phyloP scores from a whole-genome alignment of 2,329 filamentous ascomycete genomes.

The Geoglossum cookeanum region DNA sequence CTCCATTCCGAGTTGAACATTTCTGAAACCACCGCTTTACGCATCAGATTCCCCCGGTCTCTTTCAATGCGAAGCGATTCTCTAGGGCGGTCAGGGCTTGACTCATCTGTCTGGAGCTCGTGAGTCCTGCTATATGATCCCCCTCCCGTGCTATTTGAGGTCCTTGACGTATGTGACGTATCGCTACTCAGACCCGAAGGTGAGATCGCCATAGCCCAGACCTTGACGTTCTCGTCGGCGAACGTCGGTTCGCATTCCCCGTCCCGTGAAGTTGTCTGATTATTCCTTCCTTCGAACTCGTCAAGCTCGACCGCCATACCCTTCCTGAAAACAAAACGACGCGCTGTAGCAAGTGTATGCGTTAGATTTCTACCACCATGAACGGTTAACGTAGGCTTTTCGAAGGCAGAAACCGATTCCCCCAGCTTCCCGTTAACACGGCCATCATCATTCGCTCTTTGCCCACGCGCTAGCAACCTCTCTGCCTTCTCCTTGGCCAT shows the following conservation, averaged over 20 bases:
- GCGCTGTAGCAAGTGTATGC: conserved; percentile 62
- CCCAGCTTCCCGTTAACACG: neutral
- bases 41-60: conserved; percentile 29
- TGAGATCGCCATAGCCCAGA: conserved; percentile 60
- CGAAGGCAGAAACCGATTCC: neutral
- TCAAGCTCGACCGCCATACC: conserved; percentile 52
- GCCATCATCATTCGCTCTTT: conserved; percentile 5
- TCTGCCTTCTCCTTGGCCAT: conserved; percentile 24
- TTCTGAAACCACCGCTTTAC: conserved; percentile 44
- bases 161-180: conserved; percentile 10
- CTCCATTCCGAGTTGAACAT: conserved; percentile 70
- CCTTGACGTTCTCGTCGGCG: conserved; percentile 55
- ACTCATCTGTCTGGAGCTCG: neutral
- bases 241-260: conserved; percentile 40
- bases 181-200: conserved; percentile 13
- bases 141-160: conserved; percentile 22
- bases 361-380: conserved; percentile 67
- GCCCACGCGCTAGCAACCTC: conserved; percentile 20
- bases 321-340: conserved; percentile 72
- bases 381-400: conserved; percentile 21
- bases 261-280: conserved; percentile 10
- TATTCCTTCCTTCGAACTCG: conserved; percentile 36
- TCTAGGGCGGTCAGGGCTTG: too few species aligned
- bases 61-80: neutral
- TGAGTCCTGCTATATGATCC: conserved; percentile 15